Percentiles rank a stretch among this genome's conserved stretches.
Conservation (phyloP, 805 yeast species). For the Grigorovia humatica region DNA sequence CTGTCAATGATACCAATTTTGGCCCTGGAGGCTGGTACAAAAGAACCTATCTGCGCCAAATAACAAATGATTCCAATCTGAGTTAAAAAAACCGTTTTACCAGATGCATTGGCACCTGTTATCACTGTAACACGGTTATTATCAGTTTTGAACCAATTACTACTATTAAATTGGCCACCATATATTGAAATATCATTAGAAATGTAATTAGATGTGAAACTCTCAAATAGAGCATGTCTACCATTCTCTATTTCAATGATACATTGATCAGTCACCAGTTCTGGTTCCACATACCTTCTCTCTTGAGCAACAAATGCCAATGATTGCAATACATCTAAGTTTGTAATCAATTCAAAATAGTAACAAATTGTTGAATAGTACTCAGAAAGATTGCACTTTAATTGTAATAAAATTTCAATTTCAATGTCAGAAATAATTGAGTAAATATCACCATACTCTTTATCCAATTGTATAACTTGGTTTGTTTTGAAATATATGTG, state of each 20-base stretch:
- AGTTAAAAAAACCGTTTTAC: conserved; percentile 41
- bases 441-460: conserved; percentile 34
- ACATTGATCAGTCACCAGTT: conserved; percentile 16
- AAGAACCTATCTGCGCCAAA: conserved; percentile 45
- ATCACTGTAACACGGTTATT: conserved; percentile 29
- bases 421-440: conserved; percentile 33
- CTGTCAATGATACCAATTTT: conserved; percentile 39
- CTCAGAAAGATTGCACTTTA: conserved; percentile 21
- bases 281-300: conserved; percentile 28
- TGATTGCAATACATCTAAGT: conserved; percentile 31
- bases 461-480: conserved; percentile 27
- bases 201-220: conserved; percentile 30
- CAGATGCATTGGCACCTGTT: conserved; percentile 43
- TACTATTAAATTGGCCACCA: conserved; percentile 13
- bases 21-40: conserved; percentile 41
- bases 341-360: conserved; percentile 22
- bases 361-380: conserved; percentile 8
- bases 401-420: conserved; percentile 30
- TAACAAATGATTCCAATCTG: conserved; percentile 40
- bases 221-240: conserved; percentile 39
- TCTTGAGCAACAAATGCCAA: conserved; percentile 27
- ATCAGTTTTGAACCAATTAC: conserved; percentile 7
- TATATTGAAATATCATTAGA: conserved; percentile 32
- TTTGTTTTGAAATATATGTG: conserved; percentile 31
- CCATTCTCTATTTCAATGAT: conserved; percentile 31